A percentile compares a stretch with the other conserved stretches of the same genome.
Evolutionary conservation across 2,329 filamentous ascomycete genomes (phyloP).

Genomic region (Sporothrix globosa): DNA sequence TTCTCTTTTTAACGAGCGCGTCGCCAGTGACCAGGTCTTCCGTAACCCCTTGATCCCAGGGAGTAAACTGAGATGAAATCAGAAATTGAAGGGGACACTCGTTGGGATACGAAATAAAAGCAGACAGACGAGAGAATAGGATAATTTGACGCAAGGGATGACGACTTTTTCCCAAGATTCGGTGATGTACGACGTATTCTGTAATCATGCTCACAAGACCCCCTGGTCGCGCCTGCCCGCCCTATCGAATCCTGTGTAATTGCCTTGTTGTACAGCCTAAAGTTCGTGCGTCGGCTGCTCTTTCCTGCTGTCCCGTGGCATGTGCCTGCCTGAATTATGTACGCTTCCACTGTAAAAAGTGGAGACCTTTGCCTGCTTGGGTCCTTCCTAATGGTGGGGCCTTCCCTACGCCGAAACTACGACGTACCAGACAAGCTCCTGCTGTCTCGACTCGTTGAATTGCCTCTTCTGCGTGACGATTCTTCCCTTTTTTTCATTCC

Average conservation of each 20-base stretch:
- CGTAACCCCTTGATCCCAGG: neutral
- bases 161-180: neutral
- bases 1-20: neutral
- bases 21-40: neutral
- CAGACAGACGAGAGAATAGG: neutral
- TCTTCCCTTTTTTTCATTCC: conserved; percentile 17
- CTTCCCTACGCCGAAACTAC: neutral
- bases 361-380: neutral
- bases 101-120: neutral
- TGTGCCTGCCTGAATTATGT: neutral
- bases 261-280: conserved; percentile 7
- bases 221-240: neutral
- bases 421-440: neutral
- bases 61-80: neutral
- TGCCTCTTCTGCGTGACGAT: neutral
- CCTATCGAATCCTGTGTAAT: neutral
- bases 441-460: conserved; percentile 14
- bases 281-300: conserved; percentile 13
- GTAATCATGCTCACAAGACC: neutral
- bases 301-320: neutral
- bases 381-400: conserved; percentile 1
- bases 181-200: neutral
- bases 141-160: neutral
- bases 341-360: conserved; percentile 11
- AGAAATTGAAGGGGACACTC: neutral